Percentiles rank a stretch among this genome's conserved stretches.
These are phyloP conservation scores for Passalora sequoiae DNA, from an alignment of 2,329 filamentous ascomycete species.

Conservation along the genomic window DNA sequence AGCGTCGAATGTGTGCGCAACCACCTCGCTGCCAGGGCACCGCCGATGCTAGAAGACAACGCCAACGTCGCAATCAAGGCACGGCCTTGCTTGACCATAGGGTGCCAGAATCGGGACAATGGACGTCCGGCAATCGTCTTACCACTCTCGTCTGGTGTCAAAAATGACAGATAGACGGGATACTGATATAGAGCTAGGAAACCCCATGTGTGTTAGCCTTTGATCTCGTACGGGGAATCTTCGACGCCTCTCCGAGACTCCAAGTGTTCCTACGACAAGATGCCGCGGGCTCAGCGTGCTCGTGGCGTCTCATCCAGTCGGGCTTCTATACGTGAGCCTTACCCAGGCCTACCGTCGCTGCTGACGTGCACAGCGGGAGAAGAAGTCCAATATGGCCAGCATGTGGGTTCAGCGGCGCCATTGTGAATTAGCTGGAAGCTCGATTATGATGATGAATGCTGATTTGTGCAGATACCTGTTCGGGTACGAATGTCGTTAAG, in stretches of 20 bases:
- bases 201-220: too few relatives aligned
- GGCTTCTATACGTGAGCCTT: too few relatives aligned
- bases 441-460: background rate
- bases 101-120: constrained; percentile 26
- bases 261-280: too few relatives aligned
- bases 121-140: constrained; percentile 23
- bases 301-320: too few relatives aligned
- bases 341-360: constrained; percentile 31
- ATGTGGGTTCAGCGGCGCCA: constrained; percentile 26
- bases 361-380: constrained; percentile 28
- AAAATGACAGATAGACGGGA: constrained; percentile 26
- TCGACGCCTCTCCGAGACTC: too few relatives aligned
- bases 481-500: background rate
- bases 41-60: constrained; percentile 19
- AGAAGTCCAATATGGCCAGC: constrained; percentile 28
- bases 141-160: constrained; percentile 11
- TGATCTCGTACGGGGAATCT: too few relatives aligned
- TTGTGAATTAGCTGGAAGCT: constrained; percentile 4
- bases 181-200: constrained; percentile 28
- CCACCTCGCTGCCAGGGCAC: constrained; percentile 24
- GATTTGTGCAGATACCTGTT: background rate
- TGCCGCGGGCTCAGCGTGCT: too few relatives aligned
- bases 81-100: constrained; percentile 23
- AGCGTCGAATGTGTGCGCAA: constrained; percentile 23
- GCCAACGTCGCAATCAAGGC: constrained; percentile 19